Evolutionary conservation across 257 asterid genomes (phyloP).

Genomic region (Plantago elongata): DNA sequence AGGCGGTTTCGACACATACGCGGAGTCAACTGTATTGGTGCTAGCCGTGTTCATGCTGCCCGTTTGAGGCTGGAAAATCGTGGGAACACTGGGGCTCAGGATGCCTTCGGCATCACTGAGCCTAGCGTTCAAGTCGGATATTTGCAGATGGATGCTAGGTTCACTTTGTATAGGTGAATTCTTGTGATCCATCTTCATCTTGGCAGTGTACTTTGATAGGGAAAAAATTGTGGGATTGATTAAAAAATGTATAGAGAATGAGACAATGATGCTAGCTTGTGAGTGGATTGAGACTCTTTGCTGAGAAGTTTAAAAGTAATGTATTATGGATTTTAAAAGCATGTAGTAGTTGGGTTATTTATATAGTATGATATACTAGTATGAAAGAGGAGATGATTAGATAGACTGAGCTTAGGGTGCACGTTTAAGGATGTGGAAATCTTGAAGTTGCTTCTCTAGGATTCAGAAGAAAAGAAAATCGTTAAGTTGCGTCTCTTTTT

Average conservation of each 20-base stretch:
- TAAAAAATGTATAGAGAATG: too few species aligned
- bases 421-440: slow-evolving; percentile 37
- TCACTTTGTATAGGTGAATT: slow-evolving; percentile 35
- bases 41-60: slow-evolving; percentile 30
- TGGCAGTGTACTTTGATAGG: not conserved
- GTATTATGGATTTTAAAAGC: not conserved
- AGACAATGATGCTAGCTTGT: too few species aligned
- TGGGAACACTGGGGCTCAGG: slow-evolving; percentile 20
- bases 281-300: too few species aligned
- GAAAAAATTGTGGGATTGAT: too few species aligned
- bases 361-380: not conserved
- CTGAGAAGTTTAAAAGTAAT: not conserved
- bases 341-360: not conserved
- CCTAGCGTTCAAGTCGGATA: slow-evolving; percentile 29
- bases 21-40: slow-evolving; percentile 29
- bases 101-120: slow-evolving; percentile 11
- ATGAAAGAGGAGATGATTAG: not conserved
- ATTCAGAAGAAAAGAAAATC: slow-evolving; percentile 40
- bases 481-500: slow-evolving; percentile 43
- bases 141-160: slow-evolving; percentile 55
- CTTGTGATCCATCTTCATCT: slow-evolving; percentile 39
- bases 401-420: slow-evolving; percentile 44
- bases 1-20: slow-evolving; percentile 17
- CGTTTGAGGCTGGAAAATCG: slow-evolving; percentile 40
- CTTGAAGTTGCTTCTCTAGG: slow-evolving; percentile 1